phyloP scores from a whole-genome alignment of 768 basidiomycete genomes.

The Kwoniella dendrophila region DNA sequence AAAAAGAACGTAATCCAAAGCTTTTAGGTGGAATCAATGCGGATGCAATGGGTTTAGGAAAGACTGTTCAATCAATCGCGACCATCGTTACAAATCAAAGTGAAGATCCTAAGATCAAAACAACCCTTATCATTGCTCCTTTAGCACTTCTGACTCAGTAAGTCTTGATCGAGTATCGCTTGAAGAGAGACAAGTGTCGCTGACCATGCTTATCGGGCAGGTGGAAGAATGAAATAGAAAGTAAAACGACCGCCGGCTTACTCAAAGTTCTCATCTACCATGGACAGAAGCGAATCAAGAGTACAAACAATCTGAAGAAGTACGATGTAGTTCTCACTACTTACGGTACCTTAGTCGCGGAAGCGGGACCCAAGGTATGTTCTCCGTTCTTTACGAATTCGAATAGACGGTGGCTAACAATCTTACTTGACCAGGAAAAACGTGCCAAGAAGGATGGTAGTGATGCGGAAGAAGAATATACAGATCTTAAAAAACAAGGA shows the following conservation, averaged over 20 bases:
- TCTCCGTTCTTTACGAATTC: slow-evolving; percentile 13
- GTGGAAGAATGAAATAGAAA: slow-evolving; percentile 68
- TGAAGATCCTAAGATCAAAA: slow-evolving; percentile 62
- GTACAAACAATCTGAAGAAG: slow-evolving; percentile 60
- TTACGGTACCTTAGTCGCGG: slow-evolving; percentile 69
- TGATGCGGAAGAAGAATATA: slow-evolving; percentile 30
- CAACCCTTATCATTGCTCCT: slow-evolving; percentile 70
- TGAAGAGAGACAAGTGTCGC: slow-evolving; percentile 1
- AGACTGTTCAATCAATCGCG: slow-evolving; percentile 64
- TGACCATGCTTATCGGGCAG: slow-evolving; percentile 16
- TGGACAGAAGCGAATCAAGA: slow-evolving; percentile 62
- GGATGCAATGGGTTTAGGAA: slow-evolving; percentile 34
- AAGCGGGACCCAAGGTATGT: slow-evolving; percentile 55
- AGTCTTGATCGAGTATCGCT: not conserved
- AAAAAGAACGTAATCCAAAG: slow-evolving; percentile 53
- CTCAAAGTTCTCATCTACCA: slow-evolving; percentile 68
- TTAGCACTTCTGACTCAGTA: slow-evolving; percentile 67
- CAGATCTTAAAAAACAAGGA: slow-evolving; percentile 60
- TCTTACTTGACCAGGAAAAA: slow-evolving; percentile 55
- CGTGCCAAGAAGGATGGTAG: slow-evolving; percentile 58
- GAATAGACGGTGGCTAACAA: slow-evolving; percentile 16
- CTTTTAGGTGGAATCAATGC: slow-evolving; percentile 45
- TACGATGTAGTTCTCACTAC: slow-evolving; percentile 72
- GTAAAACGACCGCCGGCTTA: slow-evolving; percentile 61
- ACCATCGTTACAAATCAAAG: slow-evolving; percentile 64